These are phyloP conservation scores for Mariannaea sp. DNA, from an alignment of 2,329 filamentous ascomycete species.

Conservation along the genomic window DNA sequence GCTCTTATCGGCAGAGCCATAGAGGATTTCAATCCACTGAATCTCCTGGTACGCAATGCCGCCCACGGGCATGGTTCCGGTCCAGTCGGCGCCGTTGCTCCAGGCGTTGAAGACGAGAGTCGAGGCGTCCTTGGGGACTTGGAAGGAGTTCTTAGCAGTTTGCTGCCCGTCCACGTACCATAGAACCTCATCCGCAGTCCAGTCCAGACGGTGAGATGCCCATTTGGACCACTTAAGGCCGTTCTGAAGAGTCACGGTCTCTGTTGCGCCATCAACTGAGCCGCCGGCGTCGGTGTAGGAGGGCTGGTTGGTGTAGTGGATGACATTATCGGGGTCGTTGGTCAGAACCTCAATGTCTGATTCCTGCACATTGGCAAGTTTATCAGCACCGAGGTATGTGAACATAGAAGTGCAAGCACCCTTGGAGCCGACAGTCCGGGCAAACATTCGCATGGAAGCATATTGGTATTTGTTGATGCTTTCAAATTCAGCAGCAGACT, in stretches of 20 bases:
- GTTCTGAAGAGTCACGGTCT: constrained; percentile 49
- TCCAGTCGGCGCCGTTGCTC: constrained; percentile 63
- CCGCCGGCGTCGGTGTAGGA: constrained; percentile 50
- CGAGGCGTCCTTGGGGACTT: constrained; percentile 56
- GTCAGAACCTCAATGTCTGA: constrained; percentile 58
- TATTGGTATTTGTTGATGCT: constrained; percentile 37
- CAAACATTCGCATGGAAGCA: constrained; percentile 51
- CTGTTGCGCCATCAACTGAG: constrained; percentile 50
- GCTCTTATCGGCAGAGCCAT: constrained; percentile 43
- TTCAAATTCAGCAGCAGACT: constrained; percentile 54
- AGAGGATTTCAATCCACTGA: constrained; percentile 65
- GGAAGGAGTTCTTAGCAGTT: constrained; percentile 56
- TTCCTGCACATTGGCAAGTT: constrained; percentile 50
- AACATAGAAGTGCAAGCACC: constrained; percentile 59
- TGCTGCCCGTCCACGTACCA: constrained; percentile 59
- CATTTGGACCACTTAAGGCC: constrained; percentile 55
- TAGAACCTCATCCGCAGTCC: constrained; percentile 56
- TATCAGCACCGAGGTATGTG: constrained; percentile 49
- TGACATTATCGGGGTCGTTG: constrained; percentile 44
- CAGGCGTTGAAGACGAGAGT: constrained; percentile 61
- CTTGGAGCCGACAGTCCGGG: constrained; percentile 50
- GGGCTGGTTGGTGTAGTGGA: constrained; percentile 66
- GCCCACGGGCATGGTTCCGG: constrained; percentile 57
- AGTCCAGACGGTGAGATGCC: constrained; percentile 63
- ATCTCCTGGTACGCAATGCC: constrained; percentile 59